Conservation (phyloP, 176 grass and related monocot species). For the Dactylis glomerata region DNA sequence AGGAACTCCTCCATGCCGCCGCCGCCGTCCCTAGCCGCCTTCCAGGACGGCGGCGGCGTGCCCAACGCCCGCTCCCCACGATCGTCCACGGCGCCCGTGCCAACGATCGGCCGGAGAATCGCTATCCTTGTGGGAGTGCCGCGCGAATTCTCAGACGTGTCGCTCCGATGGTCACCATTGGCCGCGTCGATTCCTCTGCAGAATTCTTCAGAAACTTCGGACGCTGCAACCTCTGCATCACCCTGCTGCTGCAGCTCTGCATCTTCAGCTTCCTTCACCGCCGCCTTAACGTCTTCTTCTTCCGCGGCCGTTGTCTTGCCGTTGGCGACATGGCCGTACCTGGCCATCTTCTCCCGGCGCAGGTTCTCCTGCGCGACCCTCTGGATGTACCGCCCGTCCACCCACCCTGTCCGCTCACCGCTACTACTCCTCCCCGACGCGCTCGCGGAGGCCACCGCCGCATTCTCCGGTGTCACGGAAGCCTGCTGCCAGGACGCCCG, state of each 20-base stretch:
- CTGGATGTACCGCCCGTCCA: constrained; percentile 33
- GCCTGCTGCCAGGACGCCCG: constrained; percentile 51
- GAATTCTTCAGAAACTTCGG: neutral
- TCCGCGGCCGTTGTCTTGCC: neutral
- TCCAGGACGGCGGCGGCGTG: neutral
- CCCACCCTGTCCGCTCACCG: neutral
- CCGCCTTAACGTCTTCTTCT: neutral
- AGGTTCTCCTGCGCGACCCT: constrained; percentile 71
- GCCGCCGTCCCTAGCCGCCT: constrained; percentile 39
- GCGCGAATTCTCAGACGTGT: neutral
- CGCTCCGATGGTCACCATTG: too few species aligned
- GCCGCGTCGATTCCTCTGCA: too few species aligned
- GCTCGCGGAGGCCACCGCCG: neutral
- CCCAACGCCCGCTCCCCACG: neutral
- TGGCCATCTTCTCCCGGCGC: constrained; percentile 62
- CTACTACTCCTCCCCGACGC: constrained; percentile 20
- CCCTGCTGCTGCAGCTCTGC: neutral
- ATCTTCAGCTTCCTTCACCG: neutral
- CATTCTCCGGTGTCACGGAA: constrained; percentile 22
- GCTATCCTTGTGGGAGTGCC: constrained; percentile 45
- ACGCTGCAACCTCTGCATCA: neutral
- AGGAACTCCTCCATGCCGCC: constrained; percentile 52
- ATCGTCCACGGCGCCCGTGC: neutral
- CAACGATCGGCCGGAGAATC: constrained; percentile 45
- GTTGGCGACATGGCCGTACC: constrained; percentile 29